phyloP scores from a whole-genome alignment of 1,284 basidiomycete species.

The Leccinum subrobustum region DNA sequence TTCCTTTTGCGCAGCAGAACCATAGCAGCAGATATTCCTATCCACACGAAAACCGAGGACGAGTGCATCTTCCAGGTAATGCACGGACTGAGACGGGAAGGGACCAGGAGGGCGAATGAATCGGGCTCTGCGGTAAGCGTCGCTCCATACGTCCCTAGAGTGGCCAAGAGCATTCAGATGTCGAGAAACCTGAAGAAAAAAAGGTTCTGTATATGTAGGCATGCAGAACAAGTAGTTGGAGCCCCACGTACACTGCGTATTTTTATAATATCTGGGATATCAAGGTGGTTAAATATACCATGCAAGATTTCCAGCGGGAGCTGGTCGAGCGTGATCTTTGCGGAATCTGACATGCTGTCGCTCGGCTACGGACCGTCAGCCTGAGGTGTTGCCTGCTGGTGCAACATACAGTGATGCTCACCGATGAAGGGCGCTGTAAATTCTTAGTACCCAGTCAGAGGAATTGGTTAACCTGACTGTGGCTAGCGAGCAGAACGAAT shows the following conservation, averaged over 20 bases:
- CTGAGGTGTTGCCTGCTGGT: neutral
- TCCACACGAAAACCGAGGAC: constrained; percentile 13
- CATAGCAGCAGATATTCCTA: constrained; percentile 1
- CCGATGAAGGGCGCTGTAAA: no score
- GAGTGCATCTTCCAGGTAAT: constrained; percentile 15
- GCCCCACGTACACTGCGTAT: constrained; percentile 17
- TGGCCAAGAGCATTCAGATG: constrained; percentile 8
- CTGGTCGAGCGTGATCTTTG: constrained; percentile 1
- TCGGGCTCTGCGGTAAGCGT: constrained; percentile 11
- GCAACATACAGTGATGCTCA: no score
- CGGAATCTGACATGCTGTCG: neutral
- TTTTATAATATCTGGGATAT: constrained; percentile 17
- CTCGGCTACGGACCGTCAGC: neutral
- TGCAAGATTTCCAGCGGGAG: constrained; percentile 17
- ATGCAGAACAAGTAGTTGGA: neutral
- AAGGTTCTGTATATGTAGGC: neutral
- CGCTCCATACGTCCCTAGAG: constrained; percentile 14
- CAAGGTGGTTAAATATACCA: constrained; percentile 9
- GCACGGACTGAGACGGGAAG: constrained; percentile 15
- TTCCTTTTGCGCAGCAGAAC: neutral
- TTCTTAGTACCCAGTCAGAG: neutral
- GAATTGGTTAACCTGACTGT: neutral
- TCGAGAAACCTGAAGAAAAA: constrained; percentile 16
- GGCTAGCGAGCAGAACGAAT: neutral
- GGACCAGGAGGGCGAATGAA: constrained; percentile 24